phyloP scores from a whole-genome alignment of 2,329 filamentous ascomycete genomes.

The Orbilia blumenaviensis region DNA sequence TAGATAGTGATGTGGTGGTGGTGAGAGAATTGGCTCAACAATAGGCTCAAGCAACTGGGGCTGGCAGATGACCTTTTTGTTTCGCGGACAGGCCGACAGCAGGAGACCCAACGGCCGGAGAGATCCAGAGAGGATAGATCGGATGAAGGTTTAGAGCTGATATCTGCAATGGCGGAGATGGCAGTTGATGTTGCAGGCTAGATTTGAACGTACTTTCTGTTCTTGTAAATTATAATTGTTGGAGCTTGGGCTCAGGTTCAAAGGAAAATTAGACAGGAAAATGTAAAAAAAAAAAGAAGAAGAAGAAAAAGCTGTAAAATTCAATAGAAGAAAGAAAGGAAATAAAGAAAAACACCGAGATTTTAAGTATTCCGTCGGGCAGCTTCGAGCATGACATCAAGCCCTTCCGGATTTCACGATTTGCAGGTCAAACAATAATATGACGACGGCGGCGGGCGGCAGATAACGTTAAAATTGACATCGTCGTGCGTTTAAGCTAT shows the following conservation, averaged over 20 bases:
- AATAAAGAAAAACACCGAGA: not conserved
- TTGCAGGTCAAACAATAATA: not conserved
- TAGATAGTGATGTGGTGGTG: constrained; percentile 37
- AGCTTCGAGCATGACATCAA: constrained; percentile 2
- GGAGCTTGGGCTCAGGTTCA: not conserved
- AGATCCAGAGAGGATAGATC: too few relatives aligned
- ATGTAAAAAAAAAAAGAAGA: not conserved
- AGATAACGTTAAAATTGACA: constrained; percentile 53
- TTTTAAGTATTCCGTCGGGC: constrained; percentile 1
- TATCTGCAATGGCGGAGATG: not conserved
- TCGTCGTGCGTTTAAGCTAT: constrained; percentile 50
- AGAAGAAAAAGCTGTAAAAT: not conserved
- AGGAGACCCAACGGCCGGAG: not conserved
- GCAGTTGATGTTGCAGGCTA: too few relatives aligned
- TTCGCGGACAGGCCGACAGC: constrained; percentile 39
- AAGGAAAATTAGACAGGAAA: not conserved
- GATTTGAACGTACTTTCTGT: too few relatives aligned
- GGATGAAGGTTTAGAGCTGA: not conserved
- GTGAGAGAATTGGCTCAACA: constrained; percentile 35
- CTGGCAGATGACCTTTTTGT: constrained; percentile 31
- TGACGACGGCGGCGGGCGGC: not conserved
- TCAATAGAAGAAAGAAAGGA: not conserved
- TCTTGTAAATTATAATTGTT: not conserved
- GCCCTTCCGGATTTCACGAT: not conserved
- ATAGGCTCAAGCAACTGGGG: constrained; percentile 5